Percentiles rank a stretch among this genome's conserved stretches.
Conservation (phyloP, 2,329 filamentous ascomycete genomes). For the Daldinia sp. region DNA sequence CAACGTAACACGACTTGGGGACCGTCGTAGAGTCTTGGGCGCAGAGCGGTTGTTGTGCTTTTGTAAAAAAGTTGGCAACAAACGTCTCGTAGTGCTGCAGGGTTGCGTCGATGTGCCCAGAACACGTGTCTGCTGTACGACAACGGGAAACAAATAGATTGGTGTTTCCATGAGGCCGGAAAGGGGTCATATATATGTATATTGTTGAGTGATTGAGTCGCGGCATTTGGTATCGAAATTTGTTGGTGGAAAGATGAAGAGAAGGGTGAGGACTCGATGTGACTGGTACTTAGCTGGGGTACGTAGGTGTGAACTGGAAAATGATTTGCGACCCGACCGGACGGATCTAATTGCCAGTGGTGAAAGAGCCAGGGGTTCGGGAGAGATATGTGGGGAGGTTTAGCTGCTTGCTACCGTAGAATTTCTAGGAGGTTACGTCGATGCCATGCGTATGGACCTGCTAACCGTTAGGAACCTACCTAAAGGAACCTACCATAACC, state of each 20-base stretch:
- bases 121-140: conserved; percentile 31
- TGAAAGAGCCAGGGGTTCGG: conserved; percentile 32
- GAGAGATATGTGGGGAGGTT: conserved; percentile 27
- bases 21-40: conserved; percentile 21
- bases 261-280: neutral
- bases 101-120: conserved; percentile 5
- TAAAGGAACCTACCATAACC: neutral
- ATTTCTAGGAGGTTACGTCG: neutral
- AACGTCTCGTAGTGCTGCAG: conserved; percentile 8
- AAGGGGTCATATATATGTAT: conserved; percentile 26
- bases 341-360: conserved; percentile 30
- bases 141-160: conserved; percentile 18
- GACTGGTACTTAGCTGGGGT: conserved; percentile 1
- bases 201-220: neutral
- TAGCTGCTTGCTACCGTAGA: conserved; percentile 9
- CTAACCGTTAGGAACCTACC: neutral
- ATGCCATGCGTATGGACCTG: neutral
- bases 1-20: conserved; percentile 24
- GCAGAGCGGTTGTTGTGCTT: neutral
- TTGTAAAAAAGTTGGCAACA: conserved; percentile 10
- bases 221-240: neutral
- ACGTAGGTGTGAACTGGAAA: neutral
- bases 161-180: conserved; percentile 21
- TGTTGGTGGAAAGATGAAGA: conserved; percentile 11
- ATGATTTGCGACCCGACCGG: conserved; percentile 31